Conservation (phyloP, 257 asterid genomes). For the Solanum sejunctum region DNA sequence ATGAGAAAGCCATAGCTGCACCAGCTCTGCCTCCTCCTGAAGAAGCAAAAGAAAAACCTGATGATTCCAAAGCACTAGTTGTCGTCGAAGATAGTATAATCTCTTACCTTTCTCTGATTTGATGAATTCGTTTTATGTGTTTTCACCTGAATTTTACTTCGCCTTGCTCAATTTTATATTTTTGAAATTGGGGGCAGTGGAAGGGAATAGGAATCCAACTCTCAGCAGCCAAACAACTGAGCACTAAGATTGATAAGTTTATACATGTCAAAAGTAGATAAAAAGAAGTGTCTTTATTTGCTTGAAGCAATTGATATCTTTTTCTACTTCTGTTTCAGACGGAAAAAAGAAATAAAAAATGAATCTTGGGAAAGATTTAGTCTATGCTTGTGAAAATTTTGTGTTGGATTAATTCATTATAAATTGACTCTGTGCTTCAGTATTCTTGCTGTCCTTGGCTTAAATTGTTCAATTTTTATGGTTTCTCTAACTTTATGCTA, state of each 20-base stretch:
- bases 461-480: not conserved
- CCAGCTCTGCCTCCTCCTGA: slow-evolving; percentile 25
- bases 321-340: not conserved
- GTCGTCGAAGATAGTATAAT: slow-evolving; percentile 39
- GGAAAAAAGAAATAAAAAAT: not conserved
- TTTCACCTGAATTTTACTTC: not conserved
- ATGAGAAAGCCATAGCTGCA: slow-evolving; percentile 54
- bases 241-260: not conserved
- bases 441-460: not conserved
- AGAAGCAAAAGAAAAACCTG: slow-evolving; percentile 25
- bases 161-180: not conserved
- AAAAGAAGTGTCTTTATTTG: not conserved
- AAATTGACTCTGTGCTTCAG: not conserved
- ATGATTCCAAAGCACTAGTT: slow-evolving; percentile 67
- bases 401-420: not conserved
- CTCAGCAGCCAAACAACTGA: not conserved
- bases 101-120: not conserved
- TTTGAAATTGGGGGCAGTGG: not conserved
- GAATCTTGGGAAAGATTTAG: not conserved
- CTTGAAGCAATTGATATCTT: not conserved
- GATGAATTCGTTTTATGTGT: not conserved
- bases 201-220: not conserved
- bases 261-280: not conserved
- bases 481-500: not conserved
- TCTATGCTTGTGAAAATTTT: not conserved